phyloP scores from a whole-genome alignment of 345 rosid genomes.

The Camelina laxa region DNA sequence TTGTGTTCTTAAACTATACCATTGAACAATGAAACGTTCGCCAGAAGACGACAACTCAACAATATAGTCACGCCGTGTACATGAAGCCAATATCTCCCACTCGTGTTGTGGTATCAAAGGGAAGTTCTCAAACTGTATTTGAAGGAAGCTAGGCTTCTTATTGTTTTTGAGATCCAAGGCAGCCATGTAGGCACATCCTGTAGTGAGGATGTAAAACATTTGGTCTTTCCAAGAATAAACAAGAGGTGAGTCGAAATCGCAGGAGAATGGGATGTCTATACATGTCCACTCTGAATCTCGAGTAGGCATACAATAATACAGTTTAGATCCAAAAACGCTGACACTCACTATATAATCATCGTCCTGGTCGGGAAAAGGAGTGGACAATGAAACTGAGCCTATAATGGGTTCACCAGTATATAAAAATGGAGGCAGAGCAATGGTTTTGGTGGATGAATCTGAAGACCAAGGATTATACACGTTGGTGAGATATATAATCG shows the following conservation, averaged over 20 bases:
- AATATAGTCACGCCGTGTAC: background rate
- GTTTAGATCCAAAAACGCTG: background rate
- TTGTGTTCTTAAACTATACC: too few relatives aligned
- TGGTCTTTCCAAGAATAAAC: background rate
- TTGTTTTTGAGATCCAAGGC: background rate
- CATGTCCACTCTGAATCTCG: background rate
- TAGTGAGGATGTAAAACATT: background rate
- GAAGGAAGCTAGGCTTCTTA: background rate
- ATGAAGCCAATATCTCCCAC: background rate
- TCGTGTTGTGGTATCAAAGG: background rate
- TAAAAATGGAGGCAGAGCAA: background rate
- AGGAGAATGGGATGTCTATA: background rate
- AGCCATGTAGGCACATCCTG: background rate
- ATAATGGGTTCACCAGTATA: too few relatives aligned
- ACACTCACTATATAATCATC: background rate
- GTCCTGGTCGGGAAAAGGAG: background rate
- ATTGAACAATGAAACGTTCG: background rate
- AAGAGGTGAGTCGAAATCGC: background rate
- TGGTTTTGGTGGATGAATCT: background rate
- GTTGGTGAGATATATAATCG: background rate
- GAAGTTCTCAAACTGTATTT: background rate
- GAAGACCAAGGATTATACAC: background rate
- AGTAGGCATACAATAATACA: background rate
- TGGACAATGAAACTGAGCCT: background rate
- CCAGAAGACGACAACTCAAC: background rate